Percentiles rank a stretch among this genome's conserved stretches.
phyloP scores from a whole-genome alignment of 2,329 filamentous ascomycete genomes.

The Nannizziopsis barbatae region DNA sequence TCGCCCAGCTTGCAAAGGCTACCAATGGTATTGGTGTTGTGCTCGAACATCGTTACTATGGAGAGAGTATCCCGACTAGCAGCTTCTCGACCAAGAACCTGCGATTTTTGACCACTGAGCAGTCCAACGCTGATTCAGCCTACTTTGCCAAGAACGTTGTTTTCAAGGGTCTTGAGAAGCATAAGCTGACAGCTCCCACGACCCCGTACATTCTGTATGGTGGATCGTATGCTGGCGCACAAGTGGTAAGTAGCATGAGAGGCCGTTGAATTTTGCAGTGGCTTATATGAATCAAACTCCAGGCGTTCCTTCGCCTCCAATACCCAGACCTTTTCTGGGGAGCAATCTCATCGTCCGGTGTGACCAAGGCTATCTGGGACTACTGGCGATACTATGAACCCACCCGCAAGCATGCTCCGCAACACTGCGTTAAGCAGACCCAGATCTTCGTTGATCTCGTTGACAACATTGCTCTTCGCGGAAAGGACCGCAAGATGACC shows the following conservation, averaged over 20 bases:
- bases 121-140: slow-evolving; percentile 67
- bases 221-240: slow-evolving; percentile 71
- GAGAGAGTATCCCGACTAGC: slow-evolving; percentile 56
- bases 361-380: slow-evolving; percentile 65
- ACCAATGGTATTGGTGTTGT: slow-evolving; percentile 67
- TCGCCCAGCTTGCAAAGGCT: slow-evolving; percentile 57
- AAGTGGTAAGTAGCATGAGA: slow-evolving; percentile 37
- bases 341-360: slow-evolving; percentile 68
- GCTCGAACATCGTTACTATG: slow-evolving; percentile 82
- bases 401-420: slow-evolving; percentile 45
- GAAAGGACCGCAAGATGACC: slow-evolving; percentile 36
- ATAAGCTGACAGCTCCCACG: slow-evolving; percentile 53
- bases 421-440: slow-evolving; percentile 53
- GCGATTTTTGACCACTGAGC: slow-evolving; percentile 73
- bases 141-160: slow-evolving; percentile 66
- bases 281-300: background rate
- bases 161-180: slow-evolving; percentile 57
- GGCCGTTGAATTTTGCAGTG: background rate
- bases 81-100: slow-evolving; percentile 59
- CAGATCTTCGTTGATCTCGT: slow-evolving; percentile 50
- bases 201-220: slow-evolving; percentile 71
- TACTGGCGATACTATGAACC: slow-evolving; percentile 58
- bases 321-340: slow-evolving; percentile 74
- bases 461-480: slow-evolving; percentile 46
- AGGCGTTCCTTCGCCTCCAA: slow-evolving; percentile 58